Conservation (phyloP, 208 protist species). For the Trypanosoma scelopori region DNA sequence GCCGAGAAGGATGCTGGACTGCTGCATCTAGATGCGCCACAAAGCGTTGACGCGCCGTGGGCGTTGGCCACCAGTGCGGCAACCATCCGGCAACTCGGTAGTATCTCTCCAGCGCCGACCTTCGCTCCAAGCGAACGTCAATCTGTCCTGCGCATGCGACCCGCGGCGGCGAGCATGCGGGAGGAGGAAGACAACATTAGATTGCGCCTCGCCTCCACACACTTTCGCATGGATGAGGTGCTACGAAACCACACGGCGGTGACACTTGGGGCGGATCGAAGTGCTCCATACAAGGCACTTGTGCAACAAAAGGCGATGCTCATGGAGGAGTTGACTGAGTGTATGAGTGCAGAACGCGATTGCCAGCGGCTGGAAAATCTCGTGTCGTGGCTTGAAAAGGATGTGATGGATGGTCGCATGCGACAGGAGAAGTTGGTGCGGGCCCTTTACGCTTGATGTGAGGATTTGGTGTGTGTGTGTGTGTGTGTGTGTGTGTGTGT, state of each 20-base stretch:
- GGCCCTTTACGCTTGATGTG: constrained; percentile 16
- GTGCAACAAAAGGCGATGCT: constrained; percentile 33
- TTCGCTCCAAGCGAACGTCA: constrained; percentile 12
- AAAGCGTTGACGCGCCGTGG: background rate
- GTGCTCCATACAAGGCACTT: constrained; percentile 10
- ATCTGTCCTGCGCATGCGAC: constrained; percentile 18
- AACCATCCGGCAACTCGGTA: constrained; percentile 16
- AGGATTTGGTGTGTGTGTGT: background rate
- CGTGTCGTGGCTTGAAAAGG: constrained; percentile 35
- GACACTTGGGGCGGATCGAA: background rate
- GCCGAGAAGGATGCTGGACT: background rate
- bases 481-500: background rate
- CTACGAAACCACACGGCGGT: constrained; percentile 16
- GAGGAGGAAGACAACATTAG: constrained; percentile 31
- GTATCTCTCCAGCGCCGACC: constrained; percentile 3
- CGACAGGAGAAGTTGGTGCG: constrained; percentile 23
- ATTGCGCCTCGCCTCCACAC: constrained; percentile 21
- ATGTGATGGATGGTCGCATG: constrained; percentile 20
- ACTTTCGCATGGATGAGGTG: constrained; percentile 30
- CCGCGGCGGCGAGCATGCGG: constrained; percentile 6
- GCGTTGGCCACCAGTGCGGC: constrained; percentile 13
- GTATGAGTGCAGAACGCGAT: constrained; percentile 41
- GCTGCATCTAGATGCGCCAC: background rate
- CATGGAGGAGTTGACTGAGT: constrained; percentile 32
- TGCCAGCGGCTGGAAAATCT: constrained; percentile 44